Percentiles rank a stretch among this genome's conserved stretches.
Evolutionary conservation across 2,329 filamentous ascomycete species (phyloP).

Genomic region (Scolecobasidium constrictum): DNA sequence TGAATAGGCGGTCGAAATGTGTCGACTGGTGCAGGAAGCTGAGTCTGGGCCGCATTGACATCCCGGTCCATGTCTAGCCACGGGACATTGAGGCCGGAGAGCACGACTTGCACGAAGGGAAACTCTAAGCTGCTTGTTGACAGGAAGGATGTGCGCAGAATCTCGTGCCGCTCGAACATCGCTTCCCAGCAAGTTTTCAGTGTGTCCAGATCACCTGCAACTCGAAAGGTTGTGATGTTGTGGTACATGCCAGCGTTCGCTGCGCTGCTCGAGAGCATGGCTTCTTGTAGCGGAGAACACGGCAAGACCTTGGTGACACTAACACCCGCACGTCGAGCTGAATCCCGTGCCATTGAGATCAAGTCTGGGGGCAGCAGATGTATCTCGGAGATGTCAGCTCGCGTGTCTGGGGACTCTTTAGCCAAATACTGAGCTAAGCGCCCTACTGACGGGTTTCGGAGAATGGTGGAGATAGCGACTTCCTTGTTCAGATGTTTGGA

Average conservation of each 20-base stretch:
- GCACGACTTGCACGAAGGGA: constrained; percentile 63
- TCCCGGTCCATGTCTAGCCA: not conserved
- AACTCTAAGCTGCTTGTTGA: constrained; percentile 48
- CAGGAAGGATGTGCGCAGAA: constrained; percentile 67
- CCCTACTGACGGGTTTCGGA: constrained; percentile 7
- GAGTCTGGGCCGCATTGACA: constrained; percentile 12
- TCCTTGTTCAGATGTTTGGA: constrained; percentile 20
- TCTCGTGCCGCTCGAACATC: constrained; percentile 57
- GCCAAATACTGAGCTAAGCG: constrained; percentile 3
- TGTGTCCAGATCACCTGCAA: constrained; percentile 38
- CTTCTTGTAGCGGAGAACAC: constrained; percentile 80
- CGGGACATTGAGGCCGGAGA: constrained; percentile 31
- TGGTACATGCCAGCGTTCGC: constrained; percentile 48
- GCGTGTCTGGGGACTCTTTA: not conserved
- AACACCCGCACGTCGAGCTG: not conserved
- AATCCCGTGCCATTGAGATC: not conserved
- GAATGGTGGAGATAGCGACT: constrained; percentile 7
- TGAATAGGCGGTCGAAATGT: constrained; percentile 23
- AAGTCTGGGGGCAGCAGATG: not conserved
- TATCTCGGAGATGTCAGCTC: not conserved
- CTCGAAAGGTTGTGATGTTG: constrained; percentile 57
- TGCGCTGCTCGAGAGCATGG: constrained; percentile 57
- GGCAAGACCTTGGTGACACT: constrained; percentile 37
- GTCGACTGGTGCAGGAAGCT: constrained; percentile 39
- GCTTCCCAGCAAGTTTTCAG: constrained; percentile 52